phyloP scores from a whole-genome alignment of 129 eudicot species.

The Mikania micrantha region DNA sequence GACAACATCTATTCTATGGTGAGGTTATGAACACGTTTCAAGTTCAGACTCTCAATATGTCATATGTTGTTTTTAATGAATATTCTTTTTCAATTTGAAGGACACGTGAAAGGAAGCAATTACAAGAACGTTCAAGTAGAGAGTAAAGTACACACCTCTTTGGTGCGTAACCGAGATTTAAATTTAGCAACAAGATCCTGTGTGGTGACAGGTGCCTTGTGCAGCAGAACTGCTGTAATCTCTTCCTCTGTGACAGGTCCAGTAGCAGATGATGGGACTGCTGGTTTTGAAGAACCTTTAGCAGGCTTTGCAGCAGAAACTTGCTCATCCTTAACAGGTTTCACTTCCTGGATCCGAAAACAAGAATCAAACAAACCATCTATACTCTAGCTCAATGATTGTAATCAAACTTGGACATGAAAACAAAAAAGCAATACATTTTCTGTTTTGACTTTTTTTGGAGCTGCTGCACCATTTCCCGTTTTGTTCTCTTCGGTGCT shows the following conservation, averaged over 20 bases:
- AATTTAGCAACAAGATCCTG: constrained; percentile 85
- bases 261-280: constrained; percentile 36
- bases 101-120: background rate
- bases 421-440: constrained; percentile 28
- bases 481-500: constrained; percentile 46
- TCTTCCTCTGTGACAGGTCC: constrained; percentile 92
- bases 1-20: background rate
- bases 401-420: background rate
- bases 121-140: background rate
- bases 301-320: constrained; percentile 37
- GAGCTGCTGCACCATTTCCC: constrained; percentile 45
- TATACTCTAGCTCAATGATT: background rate
- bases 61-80: background rate
- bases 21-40: background rate
- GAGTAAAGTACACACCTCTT: constrained; percentile 48
- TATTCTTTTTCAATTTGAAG: no score
- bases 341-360: constrained; percentile 49
- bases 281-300: constrained; percentile 40
- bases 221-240: constrained; percentile 68
- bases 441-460: constrained; percentile 84
- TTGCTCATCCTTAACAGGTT: constrained; percentile 53
- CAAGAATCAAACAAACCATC: background rate
- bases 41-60: background rate
- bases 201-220: constrained; percentile 71
- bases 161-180: constrained; percentile 59